Percentiles rank a stretch among this genome's conserved stretches.
phyloP scores from a whole-genome alignment of 768 basidiomycete genomes.

The Kwoniella sp. region DNA sequence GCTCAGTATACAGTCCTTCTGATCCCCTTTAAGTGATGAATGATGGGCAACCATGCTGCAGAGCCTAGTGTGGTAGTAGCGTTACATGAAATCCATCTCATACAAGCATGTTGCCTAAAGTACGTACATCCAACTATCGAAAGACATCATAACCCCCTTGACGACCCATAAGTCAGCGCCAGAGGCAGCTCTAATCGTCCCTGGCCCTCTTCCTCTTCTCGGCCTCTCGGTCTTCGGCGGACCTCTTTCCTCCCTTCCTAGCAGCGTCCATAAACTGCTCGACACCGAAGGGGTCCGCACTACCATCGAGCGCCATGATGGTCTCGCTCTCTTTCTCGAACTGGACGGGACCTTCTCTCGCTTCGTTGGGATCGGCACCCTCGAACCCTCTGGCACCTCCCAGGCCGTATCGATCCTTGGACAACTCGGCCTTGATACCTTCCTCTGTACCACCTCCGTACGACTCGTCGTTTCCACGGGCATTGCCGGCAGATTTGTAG shows the following conservation, averaged over 20 bases:
- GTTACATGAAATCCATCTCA: too few relatives aligned
- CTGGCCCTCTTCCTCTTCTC: constrained; percentile 24
- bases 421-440: constrained; percentile 84
- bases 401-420: constrained; percentile 90
- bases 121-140: too few relatives aligned
- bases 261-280: constrained; percentile 97
- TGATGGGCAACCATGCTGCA: too few relatives aligned
- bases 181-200: constrained; percentile 25
- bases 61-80: too few relatives aligned
- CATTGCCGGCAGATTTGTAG: constrained; percentile 88
- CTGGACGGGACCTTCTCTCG: constrained; percentile 90
- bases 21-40: too few relatives aligned
- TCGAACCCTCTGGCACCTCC: constrained; percentile 80
- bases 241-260: constrained; percentile 86
- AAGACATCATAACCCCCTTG: too few relatives aligned
- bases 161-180: too few relatives aligned
- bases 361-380: constrained; percentile 81
- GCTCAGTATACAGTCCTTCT: too few relatives aligned
- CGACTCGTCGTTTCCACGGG: constrained; percentile 77
- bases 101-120: too few relatives aligned
- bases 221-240: constrained; percentile 30
- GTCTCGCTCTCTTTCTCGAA: constrained; percentile 91
- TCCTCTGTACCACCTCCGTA: constrained; percentile 95
- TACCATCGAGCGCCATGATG: constrained; percentile 47
- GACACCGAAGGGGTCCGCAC: constrained; percentile 90